Conservation (phyloP, 2,329 filamentous ascomycete genomes). For the Diatrype stigma region DNA sequence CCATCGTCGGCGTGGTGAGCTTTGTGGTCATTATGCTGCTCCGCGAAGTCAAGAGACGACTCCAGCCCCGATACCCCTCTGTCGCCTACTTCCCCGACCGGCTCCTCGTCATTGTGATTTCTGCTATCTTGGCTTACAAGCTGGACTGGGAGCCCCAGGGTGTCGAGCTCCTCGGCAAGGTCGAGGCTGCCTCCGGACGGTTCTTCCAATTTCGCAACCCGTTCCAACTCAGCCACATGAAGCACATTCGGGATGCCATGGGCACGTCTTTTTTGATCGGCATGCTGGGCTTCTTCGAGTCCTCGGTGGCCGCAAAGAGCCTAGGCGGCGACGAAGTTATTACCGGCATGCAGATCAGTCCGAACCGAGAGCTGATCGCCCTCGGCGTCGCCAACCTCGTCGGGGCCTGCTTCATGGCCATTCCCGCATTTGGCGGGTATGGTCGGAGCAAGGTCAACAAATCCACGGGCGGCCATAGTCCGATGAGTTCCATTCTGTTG, state of each 20-base stretch:
- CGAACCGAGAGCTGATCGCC: slow-evolving; percentile 90
- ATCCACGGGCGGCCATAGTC: slow-evolving; percentile 84
- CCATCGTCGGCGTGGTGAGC: slow-evolving; percentile 70
- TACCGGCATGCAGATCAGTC: slow-evolving; percentile 75
- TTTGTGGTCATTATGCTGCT: slow-evolving; percentile 90
- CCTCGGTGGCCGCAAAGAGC: slow-evolving; percentile 91
- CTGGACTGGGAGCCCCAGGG: slow-evolving; percentile 77
- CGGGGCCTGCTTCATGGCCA: slow-evolving; percentile 84
- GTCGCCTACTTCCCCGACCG: slow-evolving; percentile 91
- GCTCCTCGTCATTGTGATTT: slow-evolving; percentile 81
- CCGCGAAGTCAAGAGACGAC: slow-evolving; percentile 72
- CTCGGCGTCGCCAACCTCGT: slow-evolving; percentile 88
- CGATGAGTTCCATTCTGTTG: slow-evolving; percentile 87
- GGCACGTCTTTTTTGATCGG: slow-evolving; percentile 91
- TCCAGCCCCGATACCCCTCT: slow-evolving; percentile 73
- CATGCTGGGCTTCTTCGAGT: slow-evolving; percentile 96
- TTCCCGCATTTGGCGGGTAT: slow-evolving; percentile 94
- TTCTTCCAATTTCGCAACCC: slow-evolving; percentile 82
- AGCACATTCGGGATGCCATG: slow-evolving; percentile 80
- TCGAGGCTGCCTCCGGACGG: slow-evolving; percentile 69
- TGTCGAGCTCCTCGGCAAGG: slow-evolving; percentile 76
- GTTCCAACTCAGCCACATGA: slow-evolving; percentile 70
- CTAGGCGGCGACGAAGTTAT: slow-evolving; percentile 68
- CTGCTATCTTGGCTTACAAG: slow-evolving; percentile 72
- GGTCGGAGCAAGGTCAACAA: slow-evolving; percentile 93